These are phyloP conservation scores for Lentinus brumalis DNA, from an alignment of 768 basidiomycete genomes.

Conservation along the genomic window DNA sequence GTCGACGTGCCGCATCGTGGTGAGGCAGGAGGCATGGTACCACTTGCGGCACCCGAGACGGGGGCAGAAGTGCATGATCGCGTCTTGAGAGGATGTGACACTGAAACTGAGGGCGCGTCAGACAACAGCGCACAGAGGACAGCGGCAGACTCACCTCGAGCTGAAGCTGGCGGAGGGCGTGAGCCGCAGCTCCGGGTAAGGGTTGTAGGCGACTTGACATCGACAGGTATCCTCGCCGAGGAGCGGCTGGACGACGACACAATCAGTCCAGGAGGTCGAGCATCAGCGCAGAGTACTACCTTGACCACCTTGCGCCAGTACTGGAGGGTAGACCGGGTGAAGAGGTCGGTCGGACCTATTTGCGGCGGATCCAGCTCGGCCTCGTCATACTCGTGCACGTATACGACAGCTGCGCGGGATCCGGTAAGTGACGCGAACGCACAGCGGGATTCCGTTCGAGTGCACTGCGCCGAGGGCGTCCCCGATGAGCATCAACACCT, in stretches of 20 bases:
- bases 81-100: neutral
- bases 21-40: slow-evolving; percentile 21
- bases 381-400: slow-evolving; percentile 23
- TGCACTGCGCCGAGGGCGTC: no score
- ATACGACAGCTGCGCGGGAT: slow-evolving; percentile 1
- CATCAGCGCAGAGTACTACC: neutral
- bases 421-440: neutral
- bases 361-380: slow-evolving; percentile 15
- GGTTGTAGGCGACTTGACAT: slow-evolving; percentile 11
- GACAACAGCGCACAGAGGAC: no score
- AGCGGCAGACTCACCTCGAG: no score
- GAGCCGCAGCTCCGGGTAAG: slow-evolving; percentile 1
- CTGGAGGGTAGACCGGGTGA: slow-evolving; percentile 4
- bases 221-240: slow-evolving; percentile 10
- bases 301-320: slow-evolving; percentile 1
- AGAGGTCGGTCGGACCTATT: slow-evolving; percentile 12
- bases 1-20: neutral
- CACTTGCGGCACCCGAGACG: slow-evolving; percentile 20
- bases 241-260: no score
- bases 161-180: no score
- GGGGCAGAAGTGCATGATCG: slow-evolving; percentile 25
- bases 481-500: no score
- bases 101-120: neutral
- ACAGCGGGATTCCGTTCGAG: neutral
- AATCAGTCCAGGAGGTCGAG: no score